Conservation (phyloP, 2,329 filamentous ascomycete genomes). For the Fusarium virguliforme region DNA sequence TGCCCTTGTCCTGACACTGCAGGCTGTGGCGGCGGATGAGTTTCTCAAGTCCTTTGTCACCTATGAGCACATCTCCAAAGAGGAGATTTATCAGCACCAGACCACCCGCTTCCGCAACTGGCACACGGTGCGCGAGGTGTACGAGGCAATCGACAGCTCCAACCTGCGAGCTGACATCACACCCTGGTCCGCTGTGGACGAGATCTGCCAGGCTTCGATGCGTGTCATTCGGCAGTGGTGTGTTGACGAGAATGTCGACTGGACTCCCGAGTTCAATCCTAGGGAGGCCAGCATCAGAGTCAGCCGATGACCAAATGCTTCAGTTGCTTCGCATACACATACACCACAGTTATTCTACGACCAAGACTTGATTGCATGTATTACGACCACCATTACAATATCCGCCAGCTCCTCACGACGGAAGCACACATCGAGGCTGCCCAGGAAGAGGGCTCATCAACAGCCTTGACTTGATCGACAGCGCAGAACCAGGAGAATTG, state of each 20-base stretch:
- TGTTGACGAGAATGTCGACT: slow-evolving; percentile 62
- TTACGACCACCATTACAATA: slow-evolving; percentile 20
- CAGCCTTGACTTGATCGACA: slow-evolving; percentile 13
- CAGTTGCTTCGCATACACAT: slow-evolving; percentile 4
- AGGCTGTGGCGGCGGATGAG: slow-evolving; percentile 64
- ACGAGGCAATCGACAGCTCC: slow-evolving; percentile 52
- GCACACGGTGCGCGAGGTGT: slow-evolving; percentile 53
- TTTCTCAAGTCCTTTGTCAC: slow-evolving; percentile 58
- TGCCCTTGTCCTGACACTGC: slow-evolving; percentile 62
- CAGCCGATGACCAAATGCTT: slow-evolving; percentile 23
- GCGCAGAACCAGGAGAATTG: background rate
- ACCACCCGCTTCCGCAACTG: slow-evolving; percentile 50
- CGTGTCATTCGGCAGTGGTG: slow-evolving; percentile 63
- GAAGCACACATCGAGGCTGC: background rate
- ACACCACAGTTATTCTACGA: slow-evolving; percentile 10
- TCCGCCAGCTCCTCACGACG: slow-evolving; percentile 4
- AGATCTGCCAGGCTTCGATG: slow-evolving; percentile 59
- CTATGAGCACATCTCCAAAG: slow-evolving; percentile 43
- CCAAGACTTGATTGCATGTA: slow-evolving; percentile 22
- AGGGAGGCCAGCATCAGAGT: slow-evolving; percentile 44
- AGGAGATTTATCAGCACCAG: slow-evolving; percentile 50
- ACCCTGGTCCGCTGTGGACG: slow-evolving; percentile 64
- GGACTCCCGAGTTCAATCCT: slow-evolving; percentile 59
- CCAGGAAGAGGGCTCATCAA: slow-evolving; percentile 1
- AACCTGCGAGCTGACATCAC: slow-evolving; percentile 54